Percentiles rank a stretch among this genome's conserved stretches.
Evolutionary conservation across 1,284 basidiomycete genomes (phyloP).

Genomic region (Ganoderma boninense): DNA sequence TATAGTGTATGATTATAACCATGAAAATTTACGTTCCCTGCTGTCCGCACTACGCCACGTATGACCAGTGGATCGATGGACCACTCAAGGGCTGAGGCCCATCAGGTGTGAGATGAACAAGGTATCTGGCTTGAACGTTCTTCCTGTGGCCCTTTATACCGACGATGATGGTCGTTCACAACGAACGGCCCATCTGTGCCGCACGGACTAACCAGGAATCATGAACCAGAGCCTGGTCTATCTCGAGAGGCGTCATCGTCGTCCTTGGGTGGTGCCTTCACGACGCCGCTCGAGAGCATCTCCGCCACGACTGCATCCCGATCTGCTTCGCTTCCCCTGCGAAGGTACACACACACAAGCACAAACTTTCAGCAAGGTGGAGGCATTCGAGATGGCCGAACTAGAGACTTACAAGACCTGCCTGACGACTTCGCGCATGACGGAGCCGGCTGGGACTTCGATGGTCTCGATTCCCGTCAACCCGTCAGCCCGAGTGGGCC

Average conservation of each 20-base stretch:
- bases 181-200: not conserved
- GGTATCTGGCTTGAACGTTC: too few species aligned
- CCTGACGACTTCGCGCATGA: constrained; percentile 71
- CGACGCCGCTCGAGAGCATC: constrained; percentile 64
- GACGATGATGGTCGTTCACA: not conserved
- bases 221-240: constrained; percentile 26
- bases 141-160: too few species aligned
- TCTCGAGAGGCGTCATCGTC: constrained; percentile 41
- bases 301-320: constrained; percentile 52
- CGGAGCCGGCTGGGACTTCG: constrained; percentile 72
- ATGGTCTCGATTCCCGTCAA: constrained; percentile 79
- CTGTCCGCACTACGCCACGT: too few species aligned
- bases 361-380: not conserved
- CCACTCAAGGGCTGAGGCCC: too few species aligned
- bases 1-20: too few species aligned
- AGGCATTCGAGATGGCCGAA: not conserved
- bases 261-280: constrained; percentile 55
- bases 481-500: constrained; percentile 86
- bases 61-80: too few species aligned
- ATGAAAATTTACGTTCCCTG: too few species aligned
- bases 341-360: not conserved
- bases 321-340: constrained; percentile 50
- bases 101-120: too few species aligned
- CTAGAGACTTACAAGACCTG: constrained; percentile 58
- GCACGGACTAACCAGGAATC: not conserved